Conservation (phyloP, 352 stramenopile genomes). For the Phytophthora sp. region DNA sequence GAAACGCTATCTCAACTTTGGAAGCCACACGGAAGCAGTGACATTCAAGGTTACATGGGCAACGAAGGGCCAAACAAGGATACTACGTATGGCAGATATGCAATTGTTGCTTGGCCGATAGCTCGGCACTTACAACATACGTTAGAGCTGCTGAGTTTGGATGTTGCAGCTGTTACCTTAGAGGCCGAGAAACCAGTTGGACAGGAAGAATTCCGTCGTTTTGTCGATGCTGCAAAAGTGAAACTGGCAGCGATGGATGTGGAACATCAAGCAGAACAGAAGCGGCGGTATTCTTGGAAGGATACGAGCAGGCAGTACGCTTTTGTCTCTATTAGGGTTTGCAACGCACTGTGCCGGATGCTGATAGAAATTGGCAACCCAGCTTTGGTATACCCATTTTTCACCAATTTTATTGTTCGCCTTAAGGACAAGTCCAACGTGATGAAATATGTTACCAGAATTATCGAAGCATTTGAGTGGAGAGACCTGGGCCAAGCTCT, state of each 20-base stretch:
- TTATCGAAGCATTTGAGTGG: not conserved
- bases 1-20: not conserved
- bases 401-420: not conserved
- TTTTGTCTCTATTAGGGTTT: not conserved
- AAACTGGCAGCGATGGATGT: not conserved
- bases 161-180: too few relatives aligned
- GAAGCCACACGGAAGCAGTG: not conserved
- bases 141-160: too few relatives aligned
- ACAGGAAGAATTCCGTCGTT: too few relatives aligned
- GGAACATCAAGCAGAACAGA: not conserved
- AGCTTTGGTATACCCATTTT: not conserved
- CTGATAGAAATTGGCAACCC: not conserved
- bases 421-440: not conserved
- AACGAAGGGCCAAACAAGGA: not conserved
- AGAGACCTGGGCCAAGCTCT: not conserved
- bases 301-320: not conserved
- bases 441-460: not conserved
- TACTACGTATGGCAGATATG: not conserved
- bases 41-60: not conserved
- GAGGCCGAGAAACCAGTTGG: too few relatives aligned
- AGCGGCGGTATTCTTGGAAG: not conserved
- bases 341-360: not conserved
- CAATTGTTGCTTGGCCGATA: not conserved
- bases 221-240: not conserved
- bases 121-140: too few relatives aligned